These are phyloP conservation scores for Pythium aristosporum DNA, from an alignment of 352 stramenopile species.

Conservation along the genomic window DNA sequence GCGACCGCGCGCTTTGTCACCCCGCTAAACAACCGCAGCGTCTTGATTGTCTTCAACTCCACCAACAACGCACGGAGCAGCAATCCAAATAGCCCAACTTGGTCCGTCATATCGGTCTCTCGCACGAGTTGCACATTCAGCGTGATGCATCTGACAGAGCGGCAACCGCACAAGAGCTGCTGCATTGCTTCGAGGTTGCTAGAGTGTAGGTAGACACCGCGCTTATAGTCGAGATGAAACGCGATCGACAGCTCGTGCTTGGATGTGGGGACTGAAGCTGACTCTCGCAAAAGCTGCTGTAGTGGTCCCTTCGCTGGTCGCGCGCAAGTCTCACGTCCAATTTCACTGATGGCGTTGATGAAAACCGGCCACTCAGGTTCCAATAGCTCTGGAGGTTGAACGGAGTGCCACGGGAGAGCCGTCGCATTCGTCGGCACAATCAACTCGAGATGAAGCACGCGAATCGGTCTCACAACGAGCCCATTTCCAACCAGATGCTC, in stretches of 20 bases:
- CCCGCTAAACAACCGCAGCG: background rate
- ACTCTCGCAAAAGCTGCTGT: background rate
- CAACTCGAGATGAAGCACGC: constrained; percentile 4
- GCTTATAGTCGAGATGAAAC: background rate
- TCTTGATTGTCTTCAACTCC: background rate
- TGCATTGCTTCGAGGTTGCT: background rate
- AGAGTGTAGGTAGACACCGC: background rate
- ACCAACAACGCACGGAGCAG: background rate
- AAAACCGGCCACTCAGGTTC: background rate
- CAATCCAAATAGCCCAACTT: background rate
- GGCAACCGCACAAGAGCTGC: background rate
- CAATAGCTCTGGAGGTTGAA: background rate
- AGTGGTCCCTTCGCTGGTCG: too few relatives aligned
- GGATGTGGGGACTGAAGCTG: too few relatives aligned
- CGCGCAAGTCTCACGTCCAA: background rate
- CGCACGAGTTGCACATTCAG: background rate
- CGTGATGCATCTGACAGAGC: background rate
- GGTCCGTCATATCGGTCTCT: background rate
- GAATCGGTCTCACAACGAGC: background rate
- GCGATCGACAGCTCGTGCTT: background rate
- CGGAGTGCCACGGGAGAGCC: background rate
- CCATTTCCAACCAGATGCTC: background rate
- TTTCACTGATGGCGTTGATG: background rate
- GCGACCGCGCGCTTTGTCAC: background rate
- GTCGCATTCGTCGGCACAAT: constrained; percentile 2